A percentile compares a stretch with the other conserved stretches of the same genome.
phyloP scores from a whole-genome alignment of 2,329 filamentous ascomycete species.

The Colletotrichum cordylinicola region DNA sequence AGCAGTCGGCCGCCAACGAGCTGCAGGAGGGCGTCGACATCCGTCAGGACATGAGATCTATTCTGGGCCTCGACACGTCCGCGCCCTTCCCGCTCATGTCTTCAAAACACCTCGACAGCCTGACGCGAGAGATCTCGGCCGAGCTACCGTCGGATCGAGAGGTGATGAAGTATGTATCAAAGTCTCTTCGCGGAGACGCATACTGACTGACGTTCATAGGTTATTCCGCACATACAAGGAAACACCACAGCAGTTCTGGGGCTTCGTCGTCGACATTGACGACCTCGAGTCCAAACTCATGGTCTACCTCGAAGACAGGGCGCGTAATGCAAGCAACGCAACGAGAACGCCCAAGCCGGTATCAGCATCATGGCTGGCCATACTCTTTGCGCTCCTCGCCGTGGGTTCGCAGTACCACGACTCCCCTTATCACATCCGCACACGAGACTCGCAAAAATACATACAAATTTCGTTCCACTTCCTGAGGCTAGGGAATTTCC shows the following conservation, averaged over 20 bases:
- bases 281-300: slow-evolving; percentile 70
- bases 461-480: slow-evolving; percentile 72
- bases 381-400: slow-evolving; percentile 69
- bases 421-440: slow-evolving; percentile 66
- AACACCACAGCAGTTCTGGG: slow-evolving; percentile 72
- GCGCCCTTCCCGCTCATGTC: slow-evolving; percentile 74
- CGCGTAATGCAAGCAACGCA: slow-evolving; percentile 56
- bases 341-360: slow-evolving; percentile 55
- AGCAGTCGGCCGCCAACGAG: slow-evolving; percentile 61
- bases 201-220: slow-evolving; percentile 38
- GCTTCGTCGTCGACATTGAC: slow-evolving; percentile 70
- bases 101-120: slow-evolving; percentile 61
- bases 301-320: slow-evolving; percentile 69
- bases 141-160: slow-evolving; percentile 70
- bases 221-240: slow-evolving; percentile 72
- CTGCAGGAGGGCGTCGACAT: slow-evolving; percentile 61
- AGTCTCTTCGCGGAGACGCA: background rate
- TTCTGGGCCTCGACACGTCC: slow-evolving; percentile 69
- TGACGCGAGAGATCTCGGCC: slow-evolving; percentile 65
- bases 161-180: slow-evolving; percentile 65
- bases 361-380: slow-evolving; percentile 70
- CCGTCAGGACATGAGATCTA: slow-evolving; percentile 69
- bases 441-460: slow-evolving; percentile 64
- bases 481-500: slow-evolving; percentile 66
- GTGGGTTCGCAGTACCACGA: slow-evolving; percentile 73